Base-by-base conservation (phyloP, 164 flowering plant species). In the Vitis amurensis region DNA sequence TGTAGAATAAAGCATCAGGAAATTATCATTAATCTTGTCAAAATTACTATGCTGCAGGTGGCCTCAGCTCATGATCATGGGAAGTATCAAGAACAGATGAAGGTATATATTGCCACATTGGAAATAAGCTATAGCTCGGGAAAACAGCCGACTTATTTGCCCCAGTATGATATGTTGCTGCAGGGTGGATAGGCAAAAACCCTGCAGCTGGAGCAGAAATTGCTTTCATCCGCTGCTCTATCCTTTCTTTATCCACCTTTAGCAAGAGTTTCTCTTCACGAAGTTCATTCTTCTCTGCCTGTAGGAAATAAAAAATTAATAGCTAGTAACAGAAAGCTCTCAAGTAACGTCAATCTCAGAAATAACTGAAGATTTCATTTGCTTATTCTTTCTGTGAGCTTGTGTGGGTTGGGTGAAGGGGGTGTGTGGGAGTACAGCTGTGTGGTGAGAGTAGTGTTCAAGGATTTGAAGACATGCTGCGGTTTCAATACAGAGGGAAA, bases 61-160 rank as follows among this genome's bases (percentile, higher is more conserved):
- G 91, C 86, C 94, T 82, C 71, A 83, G 91, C 68, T 83, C 85
- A 70, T 85, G 92, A 83, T 92, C 97, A 66, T 71, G 85, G 44
- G 95, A 86, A 63, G 90, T 88, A 69, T 92, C 95, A 47, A 77
- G 76, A 0, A 77, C 23, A 27, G 89, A 73, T 59, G 86, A 88
- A 13, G 91, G 92, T 19, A 90, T 66, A 77, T 84, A 90, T 30
- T 86, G 97, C 91, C 90, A 92, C 93, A 90, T 89, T 7, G 97
- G 94, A 14, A 80, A 66, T 50, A 81, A 75, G 14, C 97, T 78
- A 71, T 86, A 92, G 73, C 86, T 72, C 3, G 95, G 93, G 69
- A 64, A 85, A 19, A 91, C 79, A 30, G 88, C 70, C 90, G 88
- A 80, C 83, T 90, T 90, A 74, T 78, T 87, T 49, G 72, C 67